Evolutionary conservation across 768 basidiomycete genomes (phyloP), one percentile per base, ranked within the genome.

Genomic region (Tubosaeta sp.): DNA sequence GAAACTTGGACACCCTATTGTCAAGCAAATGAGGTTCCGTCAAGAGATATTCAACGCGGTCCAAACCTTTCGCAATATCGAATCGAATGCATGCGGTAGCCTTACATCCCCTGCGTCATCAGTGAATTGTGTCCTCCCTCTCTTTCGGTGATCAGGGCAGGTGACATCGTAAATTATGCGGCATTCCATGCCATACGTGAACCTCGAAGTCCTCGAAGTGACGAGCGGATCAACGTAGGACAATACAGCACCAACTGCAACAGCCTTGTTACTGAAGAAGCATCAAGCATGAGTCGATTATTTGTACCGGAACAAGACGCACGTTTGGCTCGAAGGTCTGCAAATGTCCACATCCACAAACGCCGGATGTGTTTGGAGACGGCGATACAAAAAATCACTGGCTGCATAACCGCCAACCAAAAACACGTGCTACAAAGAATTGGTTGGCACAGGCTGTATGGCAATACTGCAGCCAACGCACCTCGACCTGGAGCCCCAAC

Each of bases 391-490:
- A 71, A 70, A 79, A 24, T 74, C 73, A 44, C 71, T 79, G 10
- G 76, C 73, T 0, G 75, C 73, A 53, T 79, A 81, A 0, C 78
- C 78, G 1, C 79, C 79, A 2, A 81, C 78, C 3, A 83, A 69
- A 32, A 79, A 73, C 18, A 74, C 69, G 14, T 68, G 52, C 70
- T 69, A 30, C 5, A n/a, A 30, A 30, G 6, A 30, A 10, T 10
- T 12, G 9, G 30, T 30, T n/a, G n/a, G n/a, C n/a, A n/a, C n/a
- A n/a, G n/a, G n/a, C 2, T 2, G 24, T 11, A 47, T 1, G 31
- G n/a, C 5, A 29, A 22, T 24, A 30, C 34, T 22, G 31, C 3
- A 1, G 3, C n/a, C 25, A 32, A 4, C n/a, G 19, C 16, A 51
- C 57, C 63, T 50, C 56, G 67, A 74, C 30, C 56, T n/a, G n/a